Evolutionary conservation across 805 yeast species (phyloP), one percentile per base, ranked within the genome.

Genomic region (Wickerhamomyces mucosus): DNA sequence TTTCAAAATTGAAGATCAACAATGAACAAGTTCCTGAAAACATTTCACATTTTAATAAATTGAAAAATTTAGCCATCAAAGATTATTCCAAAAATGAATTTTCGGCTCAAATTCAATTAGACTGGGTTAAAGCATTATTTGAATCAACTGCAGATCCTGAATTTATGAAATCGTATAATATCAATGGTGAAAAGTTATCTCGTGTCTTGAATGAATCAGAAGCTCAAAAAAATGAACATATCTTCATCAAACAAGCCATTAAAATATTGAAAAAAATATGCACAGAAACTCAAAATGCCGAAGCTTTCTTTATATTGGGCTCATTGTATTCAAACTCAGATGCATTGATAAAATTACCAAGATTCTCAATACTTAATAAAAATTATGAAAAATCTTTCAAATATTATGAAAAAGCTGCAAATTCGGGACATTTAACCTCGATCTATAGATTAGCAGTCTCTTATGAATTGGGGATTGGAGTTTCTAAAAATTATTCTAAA

Each of bases 391-490:
- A 69, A 42, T 86, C 88, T 3, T 74, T 71, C 43, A 73, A 71
- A 37, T 59, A 65, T 30, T 81, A 79, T 50, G 43, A 55, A 19
- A 70, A 67, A 36, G 78, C 85, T 1, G 79, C 84, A 6, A 58
- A 59, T 28, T 63, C 63, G 26, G 66, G 69, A 15, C 76, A 76
- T 44, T 63, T 74, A 1, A 69, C 69, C 33, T 78, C 82, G 8
- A 65, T 76, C 36, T 81, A 77, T 55, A 58, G 89, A 29, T 67
- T 75, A 1, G 92, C 80, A 1, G 79, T 79, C 20, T 73, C 84
- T 45, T 66, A 67, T 45, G 92, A 82, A 50, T 60, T 78, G 49
- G 78, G 83, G 13, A 64, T 70, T 36, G 79, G 80, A 2, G 58
- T 68, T 17, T 43, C 56, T 33, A 48, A 59, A 25, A 69, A 69